Base-by-base conservation (phyloP, 31 red algal genomes). In the Bonnemaisonia californica region DNA sequence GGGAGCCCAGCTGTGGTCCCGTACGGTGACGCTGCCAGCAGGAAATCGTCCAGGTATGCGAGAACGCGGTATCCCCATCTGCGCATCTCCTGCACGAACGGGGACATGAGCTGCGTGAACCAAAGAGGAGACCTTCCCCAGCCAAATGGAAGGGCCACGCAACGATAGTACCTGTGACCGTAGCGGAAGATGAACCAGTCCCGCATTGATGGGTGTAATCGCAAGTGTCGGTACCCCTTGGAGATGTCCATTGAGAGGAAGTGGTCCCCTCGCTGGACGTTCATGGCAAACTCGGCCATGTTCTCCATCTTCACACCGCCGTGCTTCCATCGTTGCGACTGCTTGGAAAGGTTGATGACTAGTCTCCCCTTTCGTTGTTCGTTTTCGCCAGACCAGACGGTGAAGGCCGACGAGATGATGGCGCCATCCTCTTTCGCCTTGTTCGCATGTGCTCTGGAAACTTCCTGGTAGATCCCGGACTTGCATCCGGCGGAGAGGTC, bases 151-250 rank as follows among this genome's bases (percentile, higher is more conserved):
- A 88, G 34, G 0, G 73, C 63, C 27, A 88, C 62, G 35, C 62
- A 88, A 16, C 79, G 84, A 73, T 40, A 88, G 3, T 88, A 72
- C 26, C 57, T 30, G 12, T 55, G 64, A 32, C 34, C 1, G 54
- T 72, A 88, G 28, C 61, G 1, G 47, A 88, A 88, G 5, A 88
- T 62, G 40, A 79, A 80, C 61, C 74, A 88, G 16, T 88, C 63
- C 26, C 65, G 56, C 74, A 80, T 79, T 2, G 3, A 3, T 1
- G 74, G 75, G 9, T 26, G 7, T 7, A 83, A 47, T 7, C 72
- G 48, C 18, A 90, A 48, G 63, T 90, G 87, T 27, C 83, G 3
- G 47, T 77, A 76, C 3, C 71, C 83, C 58, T 57, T 69, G 24
- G 45, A n/a, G 18, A 86, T 36, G 40, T 77, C 54, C 24, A 86